These are phyloP conservation scores for Lactarius indigo DNA, from an alignment of 768 basidiomycete species.

Conservation along the genomic window DNA sequence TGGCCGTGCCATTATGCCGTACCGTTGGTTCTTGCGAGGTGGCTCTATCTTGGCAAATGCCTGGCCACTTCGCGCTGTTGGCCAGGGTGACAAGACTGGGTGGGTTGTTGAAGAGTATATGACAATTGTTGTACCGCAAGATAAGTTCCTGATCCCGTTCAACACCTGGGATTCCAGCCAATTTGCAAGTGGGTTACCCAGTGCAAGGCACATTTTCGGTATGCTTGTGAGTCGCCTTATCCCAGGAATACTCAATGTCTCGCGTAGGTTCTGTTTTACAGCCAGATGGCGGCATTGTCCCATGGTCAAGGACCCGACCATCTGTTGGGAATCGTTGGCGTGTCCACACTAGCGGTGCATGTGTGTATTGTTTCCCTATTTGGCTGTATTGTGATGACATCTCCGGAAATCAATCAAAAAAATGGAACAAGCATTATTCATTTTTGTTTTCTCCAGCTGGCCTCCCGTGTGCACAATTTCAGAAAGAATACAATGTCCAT, in stretches of 20 bases:
- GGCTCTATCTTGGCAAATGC: background rate
- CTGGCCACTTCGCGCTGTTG: background rate
- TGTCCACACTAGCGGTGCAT: background rate
- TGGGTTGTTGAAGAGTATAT: background rate
- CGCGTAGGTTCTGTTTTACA: background rate
- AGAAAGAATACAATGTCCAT: slow-evolving; percentile 26
- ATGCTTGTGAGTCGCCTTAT: background rate
- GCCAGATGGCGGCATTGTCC: background rate
- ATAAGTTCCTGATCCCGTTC: background rate
- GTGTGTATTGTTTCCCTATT: slow-evolving; percentile 34
- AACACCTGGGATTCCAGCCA: background rate
- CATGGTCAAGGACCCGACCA: background rate
- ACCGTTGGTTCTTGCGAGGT: background rate
- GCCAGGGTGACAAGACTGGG: background rate
- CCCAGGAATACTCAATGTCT: background rate
- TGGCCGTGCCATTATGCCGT: background rate
- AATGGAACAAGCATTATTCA: slow-evolving; percentile 46
- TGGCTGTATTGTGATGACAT: slow-evolving; percentile 46
- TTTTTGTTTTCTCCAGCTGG: slow-evolving; percentile 39
- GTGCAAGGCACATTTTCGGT: background rate
- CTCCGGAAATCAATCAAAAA: slow-evolving; percentile 44
- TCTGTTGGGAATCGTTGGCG: background rate
- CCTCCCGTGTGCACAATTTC: slow-evolving; percentile 31
- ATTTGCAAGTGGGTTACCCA: background rate
- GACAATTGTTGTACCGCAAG: background rate